phyloP scores from a whole-genome alignment of 2,329 filamentous ascomycete species.

The Sclerotinia glacialis region DNA sequence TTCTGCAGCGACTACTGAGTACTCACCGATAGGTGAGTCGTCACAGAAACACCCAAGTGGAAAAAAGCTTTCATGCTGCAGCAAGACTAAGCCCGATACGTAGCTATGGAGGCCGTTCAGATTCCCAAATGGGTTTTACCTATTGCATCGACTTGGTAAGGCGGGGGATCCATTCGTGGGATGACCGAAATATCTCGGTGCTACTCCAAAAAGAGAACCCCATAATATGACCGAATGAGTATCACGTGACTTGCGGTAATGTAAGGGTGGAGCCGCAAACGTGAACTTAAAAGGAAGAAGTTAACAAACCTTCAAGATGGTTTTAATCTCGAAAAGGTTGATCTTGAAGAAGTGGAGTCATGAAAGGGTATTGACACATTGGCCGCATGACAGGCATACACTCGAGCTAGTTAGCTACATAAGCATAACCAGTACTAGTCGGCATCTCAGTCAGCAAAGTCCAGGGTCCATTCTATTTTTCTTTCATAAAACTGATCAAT shows the following conservation, averaged over 20 bases:
- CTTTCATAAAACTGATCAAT: neutral
- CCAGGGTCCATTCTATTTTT: neutral
- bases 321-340: neutral
- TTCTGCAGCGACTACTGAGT: too few species aligned
- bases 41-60: neutral
- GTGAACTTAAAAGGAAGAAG: neutral
- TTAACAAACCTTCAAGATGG: conserved; percentile 10
- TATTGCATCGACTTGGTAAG: neutral
- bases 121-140: neutral
- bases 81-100: neutral
- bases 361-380: conserved; percentile 3
- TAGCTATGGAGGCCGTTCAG: neutral
- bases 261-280: neutral
- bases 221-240: conserved; percentile 12
- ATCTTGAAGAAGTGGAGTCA: neutral
- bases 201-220: neutral
- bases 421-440: neutral
- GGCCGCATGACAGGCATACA: conserved; percentile 1
- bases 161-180: neutral
- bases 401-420: neutral
- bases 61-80: conserved; percentile 1
- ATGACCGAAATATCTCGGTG: conserved; percentile 7
- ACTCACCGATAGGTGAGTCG: neutral
- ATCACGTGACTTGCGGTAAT: neutral
- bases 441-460: neutral